A percentile compares a stretch with the other conserved stretches of the same genome.
phyloP scores from a whole-genome alignment of 192 early-diverging fungal species.

The Backusella circina region DNA sequence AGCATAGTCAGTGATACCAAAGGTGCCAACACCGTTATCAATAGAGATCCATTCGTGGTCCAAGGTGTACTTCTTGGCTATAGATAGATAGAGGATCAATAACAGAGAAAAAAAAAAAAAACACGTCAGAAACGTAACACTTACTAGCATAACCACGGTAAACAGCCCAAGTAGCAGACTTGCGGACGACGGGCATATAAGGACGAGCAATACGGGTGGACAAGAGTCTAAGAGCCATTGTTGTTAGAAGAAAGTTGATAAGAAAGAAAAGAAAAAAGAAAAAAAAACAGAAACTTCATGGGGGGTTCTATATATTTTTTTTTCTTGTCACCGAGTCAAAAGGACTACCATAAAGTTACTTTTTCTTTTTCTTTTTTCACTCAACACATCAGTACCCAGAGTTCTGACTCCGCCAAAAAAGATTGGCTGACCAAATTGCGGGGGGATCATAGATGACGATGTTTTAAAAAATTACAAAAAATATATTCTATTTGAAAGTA shows the following conservation, averaged over 20 bases:
- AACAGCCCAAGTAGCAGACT: not conserved
- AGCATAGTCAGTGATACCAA: constrained; percentile 93
- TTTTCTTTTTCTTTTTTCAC: not conserved
- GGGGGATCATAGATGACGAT: not conserved
- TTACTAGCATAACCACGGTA: constrained; percentile 19
- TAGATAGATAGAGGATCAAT: not conserved
- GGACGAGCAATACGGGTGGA: constrained; percentile 12
- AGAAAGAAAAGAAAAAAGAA: not conserved
- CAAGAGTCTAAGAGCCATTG: constrained; percentile 20
- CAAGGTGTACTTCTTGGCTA: constrained; percentile 68
- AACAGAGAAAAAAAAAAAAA: not conserved
- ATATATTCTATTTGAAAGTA: not conserved
- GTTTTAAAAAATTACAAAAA: not conserved
- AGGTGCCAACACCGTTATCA: constrained; percentile 69
- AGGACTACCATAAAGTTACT: not conserved
- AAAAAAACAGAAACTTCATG: not conserved
- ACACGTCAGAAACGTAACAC: not conserved
- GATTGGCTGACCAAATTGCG: not conserved
- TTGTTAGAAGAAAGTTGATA: not conserved
- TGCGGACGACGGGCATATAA: constrained; percentile 4
- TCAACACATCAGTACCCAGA: not conserved
- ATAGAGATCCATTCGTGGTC: constrained; percentile 94
- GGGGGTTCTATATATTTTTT: not conserved
- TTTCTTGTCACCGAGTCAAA: constrained; percentile 22
- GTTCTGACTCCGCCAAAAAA: not conserved